Conservation (phyloP, 83 land plant species). For the Thuja plicata region DNA sequence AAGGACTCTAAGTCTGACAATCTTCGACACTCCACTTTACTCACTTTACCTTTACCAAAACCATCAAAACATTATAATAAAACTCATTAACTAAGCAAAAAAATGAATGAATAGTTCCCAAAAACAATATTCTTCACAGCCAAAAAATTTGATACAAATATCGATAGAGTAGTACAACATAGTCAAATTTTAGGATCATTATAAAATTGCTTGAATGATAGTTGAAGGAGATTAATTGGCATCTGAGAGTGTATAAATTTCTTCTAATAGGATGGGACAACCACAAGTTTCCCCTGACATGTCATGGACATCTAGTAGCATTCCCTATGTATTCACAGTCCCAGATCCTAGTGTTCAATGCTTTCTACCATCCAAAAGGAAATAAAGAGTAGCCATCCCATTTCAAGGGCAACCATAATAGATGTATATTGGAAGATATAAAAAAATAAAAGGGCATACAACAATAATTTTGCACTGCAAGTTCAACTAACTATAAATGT, state of each 20-base stretch:
- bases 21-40: conserved; percentile 59
- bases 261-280: background rate
- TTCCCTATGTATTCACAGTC: background rate
- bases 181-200: background rate
- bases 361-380: too few species aligned
- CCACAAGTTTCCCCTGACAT: background rate
- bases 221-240: background rate
- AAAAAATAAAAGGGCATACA: too few species aligned
- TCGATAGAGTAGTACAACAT: background rate
- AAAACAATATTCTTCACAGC: background rate
- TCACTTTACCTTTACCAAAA: conserved; percentile 50
- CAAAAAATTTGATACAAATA: background rate
- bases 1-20: conserved; percentile 51
- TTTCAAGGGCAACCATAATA: too few species aligned
- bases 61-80: conserved; percentile 9
- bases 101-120: background rate
- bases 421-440: too few species aligned
- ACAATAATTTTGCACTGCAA: too few species aligned
- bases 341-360: background rate
- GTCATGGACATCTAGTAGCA: background rate
- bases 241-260: background rate
- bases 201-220: background rate
- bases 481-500: too few species aligned
- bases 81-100: background rate
- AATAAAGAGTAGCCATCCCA: too few species aligned